phyloP scores from a whole-genome alignment of 139 green algal species.

The Penium margaritaceum region DNA sequence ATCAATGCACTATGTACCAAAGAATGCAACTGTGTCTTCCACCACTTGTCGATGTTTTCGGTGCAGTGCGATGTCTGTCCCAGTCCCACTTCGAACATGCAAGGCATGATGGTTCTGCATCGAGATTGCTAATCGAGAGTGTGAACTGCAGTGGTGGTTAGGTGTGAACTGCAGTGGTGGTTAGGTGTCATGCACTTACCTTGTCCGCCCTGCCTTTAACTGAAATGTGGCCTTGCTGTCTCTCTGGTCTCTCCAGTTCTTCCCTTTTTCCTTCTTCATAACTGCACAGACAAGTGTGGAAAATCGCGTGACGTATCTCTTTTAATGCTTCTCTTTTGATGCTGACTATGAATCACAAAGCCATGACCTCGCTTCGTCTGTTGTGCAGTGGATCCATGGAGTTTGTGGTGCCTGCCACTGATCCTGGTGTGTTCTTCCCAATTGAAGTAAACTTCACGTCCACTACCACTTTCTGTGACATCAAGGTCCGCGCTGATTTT shows the following conservation, averaged over 20 bases:
- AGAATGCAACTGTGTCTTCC: too few species aligned
- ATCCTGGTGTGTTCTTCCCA: conserved; percentile 82
- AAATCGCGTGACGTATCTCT: background rate
- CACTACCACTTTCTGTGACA: conserved; percentile 68
- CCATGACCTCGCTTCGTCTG: too few species aligned
- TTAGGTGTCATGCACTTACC: background rate
- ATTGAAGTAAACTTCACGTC: conserved; percentile 76
- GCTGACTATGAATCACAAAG: background rate
- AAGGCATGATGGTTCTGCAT: too few species aligned
- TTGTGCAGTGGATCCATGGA: conserved; percentile 73
- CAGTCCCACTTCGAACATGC: too few species aligned
- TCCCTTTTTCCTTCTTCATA: background rate
- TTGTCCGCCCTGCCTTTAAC: background rate
- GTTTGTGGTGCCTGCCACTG: conserved; percentile 77
- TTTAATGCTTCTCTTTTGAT: background rate
- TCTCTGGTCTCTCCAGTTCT: background rate
- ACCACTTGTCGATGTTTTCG: too few species aligned
- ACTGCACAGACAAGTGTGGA: background rate
- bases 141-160: too few species aligned
- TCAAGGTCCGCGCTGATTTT: conserved; percentile 50
- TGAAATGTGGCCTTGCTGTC: background rate
- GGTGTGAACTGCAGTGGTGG: too few species aligned
- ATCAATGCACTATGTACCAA: too few species aligned
- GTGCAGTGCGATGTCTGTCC: too few species aligned
- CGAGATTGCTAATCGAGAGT: too few species aligned